Evolutionary conservation across 164 flowering plant genomes (phyloP).

Genomic region (Vitis cinerea): DNA sequence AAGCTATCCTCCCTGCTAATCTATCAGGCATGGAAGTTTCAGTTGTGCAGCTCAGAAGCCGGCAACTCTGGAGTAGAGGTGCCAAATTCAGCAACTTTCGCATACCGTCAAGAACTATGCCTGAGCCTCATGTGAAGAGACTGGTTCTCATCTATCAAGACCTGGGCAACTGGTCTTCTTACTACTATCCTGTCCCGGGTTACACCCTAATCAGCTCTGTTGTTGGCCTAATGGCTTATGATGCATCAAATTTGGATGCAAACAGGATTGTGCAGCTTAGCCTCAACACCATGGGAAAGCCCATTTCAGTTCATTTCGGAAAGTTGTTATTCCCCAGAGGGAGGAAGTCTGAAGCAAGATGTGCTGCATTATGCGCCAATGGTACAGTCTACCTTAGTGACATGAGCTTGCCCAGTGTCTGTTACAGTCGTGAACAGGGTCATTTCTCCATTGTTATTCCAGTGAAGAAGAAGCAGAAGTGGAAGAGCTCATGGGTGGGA

Average conservation of each 20-base stretch:
- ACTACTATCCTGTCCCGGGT: constrained; percentile 44
- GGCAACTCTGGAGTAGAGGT: constrained; percentile 53
- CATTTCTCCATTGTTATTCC: constrained; percentile 47
- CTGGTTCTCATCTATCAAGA: constrained; percentile 52
- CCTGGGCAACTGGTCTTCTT: constrained; percentile 63
- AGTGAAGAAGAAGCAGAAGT: constrained; percentile 6
- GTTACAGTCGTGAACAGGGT: constrained; percentile 21
- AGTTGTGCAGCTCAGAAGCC: constrained; percentile 42
- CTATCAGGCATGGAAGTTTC: constrained; percentile 51
- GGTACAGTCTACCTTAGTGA: constrained; percentile 26
- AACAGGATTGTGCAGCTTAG: constrained; percentile 17
- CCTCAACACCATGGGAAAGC: constrained; percentile 22
- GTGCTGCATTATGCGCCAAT: constrained; percentile 22
- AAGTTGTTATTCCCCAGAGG: not conserved
- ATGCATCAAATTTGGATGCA: constrained; percentile 32
- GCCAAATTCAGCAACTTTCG: constrained; percentile 45
- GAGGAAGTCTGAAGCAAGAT: constrained; percentile 8
- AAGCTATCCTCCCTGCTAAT: constrained; percentile 40
- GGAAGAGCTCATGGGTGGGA: constrained; percentile 27
- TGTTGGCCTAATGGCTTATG: constrained; percentile 46
- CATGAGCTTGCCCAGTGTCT: constrained; percentile 16
- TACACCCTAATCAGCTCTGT: constrained; percentile 46
- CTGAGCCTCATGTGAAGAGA: constrained; percentile 52
- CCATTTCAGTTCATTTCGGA: constrained; percentile 26
- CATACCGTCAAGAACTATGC: constrained; percentile 48